Percentiles rank a stretch among this genome's conserved stretches.
These are phyloP conservation scores for Salix brachista DNA, from an alignment of 345 rosid species.

Conservation along the genomic window DNA sequence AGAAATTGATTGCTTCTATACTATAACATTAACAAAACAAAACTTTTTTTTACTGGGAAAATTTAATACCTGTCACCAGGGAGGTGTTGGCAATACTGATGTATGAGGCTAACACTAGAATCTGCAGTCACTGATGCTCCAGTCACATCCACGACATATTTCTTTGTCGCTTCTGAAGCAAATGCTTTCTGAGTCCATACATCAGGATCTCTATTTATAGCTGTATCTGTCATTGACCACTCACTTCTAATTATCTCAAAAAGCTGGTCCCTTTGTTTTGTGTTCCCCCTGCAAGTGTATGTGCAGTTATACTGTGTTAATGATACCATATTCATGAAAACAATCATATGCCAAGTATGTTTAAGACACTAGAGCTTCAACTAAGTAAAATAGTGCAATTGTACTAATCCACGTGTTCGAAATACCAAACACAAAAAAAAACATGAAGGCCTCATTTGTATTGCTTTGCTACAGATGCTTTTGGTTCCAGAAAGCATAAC, in stretches of 20 bases:
- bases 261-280: conserved; percentile 54
- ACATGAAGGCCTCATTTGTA: neutral
- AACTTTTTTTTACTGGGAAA: neutral
- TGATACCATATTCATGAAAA: neutral
- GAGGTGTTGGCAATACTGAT: conserved; percentile 55
- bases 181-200: conserved; percentile 28
- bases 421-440: neutral
- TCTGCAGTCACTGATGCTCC: conserved; percentile 55
- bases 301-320: neutral
- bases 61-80: conserved; percentile 48
- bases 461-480: neutral
- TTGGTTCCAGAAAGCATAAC: neutral
- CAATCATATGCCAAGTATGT: neutral
- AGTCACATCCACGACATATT: conserved; percentile 40
- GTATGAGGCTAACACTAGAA: conserved; percentile 46
- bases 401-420: neutral
- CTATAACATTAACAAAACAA: neutral
- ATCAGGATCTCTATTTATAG: conserved; percentile 48
- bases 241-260: conserved; percentile 65
- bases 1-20: neutral
- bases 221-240: conserved; percentile 44
- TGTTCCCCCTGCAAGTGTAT: conserved; percentile 50
- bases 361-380: neutral
- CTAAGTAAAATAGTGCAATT: neutral
- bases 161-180: conserved; percentile 26